phyloP scores from a whole-genome alignment of 352 stramenopile species.

The Globisporangium cylindrosporum region DNA sequence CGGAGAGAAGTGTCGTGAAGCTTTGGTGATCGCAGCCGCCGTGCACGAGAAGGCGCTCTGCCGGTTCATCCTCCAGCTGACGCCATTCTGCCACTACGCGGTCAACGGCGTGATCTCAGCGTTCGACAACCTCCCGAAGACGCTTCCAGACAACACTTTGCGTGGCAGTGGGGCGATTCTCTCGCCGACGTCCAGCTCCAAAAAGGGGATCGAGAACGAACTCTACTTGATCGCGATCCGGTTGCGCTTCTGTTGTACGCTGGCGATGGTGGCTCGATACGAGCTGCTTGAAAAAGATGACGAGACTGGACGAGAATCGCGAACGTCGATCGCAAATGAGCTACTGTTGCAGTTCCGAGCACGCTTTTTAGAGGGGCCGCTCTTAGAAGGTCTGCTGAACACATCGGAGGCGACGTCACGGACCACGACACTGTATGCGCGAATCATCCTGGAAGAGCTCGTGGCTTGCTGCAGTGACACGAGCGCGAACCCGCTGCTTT shows the following conservation, averaged over 20 bases:
- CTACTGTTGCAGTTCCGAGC: conserved; percentile 66
- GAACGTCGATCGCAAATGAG: conserved; percentile 69
- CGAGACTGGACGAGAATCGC: conserved; percentile 33
- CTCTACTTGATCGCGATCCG: conserved; percentile 56
- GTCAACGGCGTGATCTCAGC: conserved; percentile 82
- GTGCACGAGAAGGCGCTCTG: conserved; percentile 74
- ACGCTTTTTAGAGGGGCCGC: conserved; percentile 65
- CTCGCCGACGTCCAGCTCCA: conserved; percentile 16
- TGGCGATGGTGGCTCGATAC: conserved; percentile 78
- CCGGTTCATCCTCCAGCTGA: conserved; percentile 83
- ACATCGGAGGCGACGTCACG: conserved; percentile 65
- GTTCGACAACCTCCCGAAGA: conserved; percentile 77
- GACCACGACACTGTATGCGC: conserved; percentile 69
- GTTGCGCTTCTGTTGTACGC: conserved; percentile 82
- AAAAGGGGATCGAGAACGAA: conserved; percentile 41
- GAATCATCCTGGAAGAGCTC: conserved; percentile 80
- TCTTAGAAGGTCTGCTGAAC: conserved; percentile 66
- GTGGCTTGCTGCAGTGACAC: conserved; percentile 65
- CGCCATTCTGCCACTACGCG: conserved; percentile 85
- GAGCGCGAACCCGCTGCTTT: conserved; percentile 70
- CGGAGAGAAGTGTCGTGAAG: conserved; percentile 81
- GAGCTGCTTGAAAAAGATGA: conserved; percentile 55
- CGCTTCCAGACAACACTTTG: conserved; percentile 29
- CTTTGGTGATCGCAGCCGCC: conserved; percentile 73
- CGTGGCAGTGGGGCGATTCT: conserved; percentile 6